Conservation (phyloP, 2,329 filamentous ascomycete species). For the Parastagonospora avenae region DNA sequence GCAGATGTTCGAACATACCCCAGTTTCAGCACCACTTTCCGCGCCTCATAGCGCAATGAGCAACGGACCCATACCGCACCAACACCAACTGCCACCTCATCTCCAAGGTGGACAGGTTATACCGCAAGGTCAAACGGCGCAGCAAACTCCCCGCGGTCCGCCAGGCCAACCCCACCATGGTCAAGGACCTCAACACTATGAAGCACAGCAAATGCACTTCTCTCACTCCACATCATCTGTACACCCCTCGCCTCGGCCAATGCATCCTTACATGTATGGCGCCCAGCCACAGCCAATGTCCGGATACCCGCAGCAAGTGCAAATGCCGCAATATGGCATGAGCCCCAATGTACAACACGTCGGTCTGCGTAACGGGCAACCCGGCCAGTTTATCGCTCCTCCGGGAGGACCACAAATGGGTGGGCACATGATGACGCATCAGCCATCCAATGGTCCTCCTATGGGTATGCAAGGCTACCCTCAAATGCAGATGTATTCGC, state of each 20-base stretch:
- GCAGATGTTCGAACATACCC: constrained; percentile 76
- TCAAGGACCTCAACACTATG: constrained; percentile 71
- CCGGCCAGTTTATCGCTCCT: constrained; percentile 74
- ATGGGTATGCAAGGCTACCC: constrained; percentile 71
- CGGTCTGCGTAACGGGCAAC: constrained; percentile 72
- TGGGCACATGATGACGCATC: constrained; percentile 79
- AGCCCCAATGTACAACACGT: constrained; percentile 73
- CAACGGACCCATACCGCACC: constrained; percentile 75
- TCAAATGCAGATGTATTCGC: constrained; percentile 83
- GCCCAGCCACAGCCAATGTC: constrained; percentile 62
- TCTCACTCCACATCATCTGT: constrained; percentile 79
- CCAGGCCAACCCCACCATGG: constrained; percentile 75
- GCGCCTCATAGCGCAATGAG: constrained; percentile 65
- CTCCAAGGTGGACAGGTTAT: constrained; percentile 74
- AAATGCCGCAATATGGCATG: constrained; percentile 73
- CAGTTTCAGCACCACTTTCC: constrained; percentile 62
- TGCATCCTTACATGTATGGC: constrained; percentile 72
- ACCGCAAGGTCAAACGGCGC: constrained; percentile 71
- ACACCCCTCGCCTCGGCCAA: constrained; percentile 81
- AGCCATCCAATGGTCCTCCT: constrained; percentile 69
- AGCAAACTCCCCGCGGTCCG: constrained; percentile 78
- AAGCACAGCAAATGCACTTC: constrained; percentile 86
- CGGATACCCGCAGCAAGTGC: constrained; percentile 56
- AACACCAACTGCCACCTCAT: constrained; percentile 82
- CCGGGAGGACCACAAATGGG: constrained; percentile 71